A percentile compares a stretch with the other conserved stretches of the same genome.
These are phyloP conservation scores for Candida mattraensis DNA, from an alignment of 805 yeast species.

Conservation along the genomic window DNA sequence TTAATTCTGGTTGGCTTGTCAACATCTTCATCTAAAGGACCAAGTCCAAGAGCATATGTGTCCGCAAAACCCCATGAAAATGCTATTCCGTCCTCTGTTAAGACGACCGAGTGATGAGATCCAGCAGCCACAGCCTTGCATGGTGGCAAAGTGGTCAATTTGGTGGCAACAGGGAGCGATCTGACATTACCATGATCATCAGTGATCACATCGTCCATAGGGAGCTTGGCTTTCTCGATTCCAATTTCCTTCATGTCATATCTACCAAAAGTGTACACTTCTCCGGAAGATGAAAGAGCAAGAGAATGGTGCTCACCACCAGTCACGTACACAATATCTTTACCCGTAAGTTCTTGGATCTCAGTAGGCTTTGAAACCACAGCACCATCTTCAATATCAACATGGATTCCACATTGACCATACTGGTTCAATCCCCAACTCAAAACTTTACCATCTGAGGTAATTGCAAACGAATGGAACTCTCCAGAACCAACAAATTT, in stretches of 20 bases:
- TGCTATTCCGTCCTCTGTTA: slow-evolving; percentile 78
- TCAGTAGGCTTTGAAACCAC: slow-evolving; percentile 74
- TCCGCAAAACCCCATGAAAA: slow-evolving; percentile 99
- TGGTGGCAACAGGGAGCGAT: slow-evolving; percentile 83
- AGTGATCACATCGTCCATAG: slow-evolving; percentile 63
- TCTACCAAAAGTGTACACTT: slow-evolving; percentile 84
- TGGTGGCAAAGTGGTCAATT: slow-evolving; percentile 56
- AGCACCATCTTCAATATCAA: slow-evolving; percentile 82
- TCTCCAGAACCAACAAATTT: slow-evolving; percentile 89
- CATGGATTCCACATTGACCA: slow-evolving; percentile 90
- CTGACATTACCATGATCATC: slow-evolving; percentile 82
- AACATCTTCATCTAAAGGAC: slow-evolving; percentile 79
- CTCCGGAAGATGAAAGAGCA: slow-evolving; percentile 71
- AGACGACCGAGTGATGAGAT: slow-evolving; percentile 88
- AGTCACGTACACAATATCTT: slow-evolving; percentile 59
- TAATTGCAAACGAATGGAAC: slow-evolving; percentile 92
- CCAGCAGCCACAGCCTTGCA: slow-evolving; percentile 72
- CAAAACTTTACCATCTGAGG: slow-evolving; percentile 63
- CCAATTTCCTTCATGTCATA: slow-evolving; percentile 94
- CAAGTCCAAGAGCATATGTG: slow-evolving; percentile 94
- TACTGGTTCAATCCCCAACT: slow-evolving; percentile 97
- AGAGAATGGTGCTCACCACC: slow-evolving; percentile 96
- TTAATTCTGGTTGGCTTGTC: slow-evolving; percentile 85
- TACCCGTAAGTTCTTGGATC: slow-evolving; percentile 61
- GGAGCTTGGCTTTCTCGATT: slow-evolving; percentile 61